Base-by-base conservation (phyloP, 2,329 filamentous ascomycete species). In the Cercospora zeina region DNA sequence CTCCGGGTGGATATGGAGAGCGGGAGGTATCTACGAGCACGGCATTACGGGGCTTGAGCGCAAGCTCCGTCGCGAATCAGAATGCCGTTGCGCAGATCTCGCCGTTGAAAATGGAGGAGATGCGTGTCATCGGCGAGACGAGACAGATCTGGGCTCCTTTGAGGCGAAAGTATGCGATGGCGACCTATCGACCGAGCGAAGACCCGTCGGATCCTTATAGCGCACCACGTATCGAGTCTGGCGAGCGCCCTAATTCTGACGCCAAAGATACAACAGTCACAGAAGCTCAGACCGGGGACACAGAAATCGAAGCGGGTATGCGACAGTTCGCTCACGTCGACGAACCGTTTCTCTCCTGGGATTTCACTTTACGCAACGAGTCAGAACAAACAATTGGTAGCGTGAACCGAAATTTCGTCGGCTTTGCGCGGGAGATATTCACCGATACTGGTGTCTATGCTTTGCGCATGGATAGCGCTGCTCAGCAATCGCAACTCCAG, bases 381-480 rank as follows among this genome's bases (percentile, higher is more conserved):
- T 77, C 83, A 24, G 71, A 76, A 45, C 76, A 74, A 1, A 73
- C 85, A 11, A 80, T 87, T 58, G 86, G 86, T 45, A 84, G 81
- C 1, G 85, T 88, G 3, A 87, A 87, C 67, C 82, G 86, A 64
- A 84, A 87, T 67, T 88, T 87, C 67, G 78, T 74, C 16, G 85
- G 85, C 2, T 86, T 87, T 70, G 85, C 83, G 1, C 78, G 85
- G 11, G 85, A 88, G 66, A 77, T 88, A 16, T 87, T 88, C 71
- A 88, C 86, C 1, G 85, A 88, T 65, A 87, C 85, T 0, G 86
- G 86, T 47, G 83, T 87, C 0, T 88, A 88, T 69, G 85, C 83
- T 7, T 73, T 88, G 14, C 78, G 85, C 11, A 87, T 88, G 85
- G 86, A 88, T 69, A 81, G 83, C 19, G 85, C 84, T 13, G 77